These are phyloP conservation scores for Aquilaria sinensis DNA, from an alignment of 345 rosid genomes.

Conservation along the genomic window DNA sequence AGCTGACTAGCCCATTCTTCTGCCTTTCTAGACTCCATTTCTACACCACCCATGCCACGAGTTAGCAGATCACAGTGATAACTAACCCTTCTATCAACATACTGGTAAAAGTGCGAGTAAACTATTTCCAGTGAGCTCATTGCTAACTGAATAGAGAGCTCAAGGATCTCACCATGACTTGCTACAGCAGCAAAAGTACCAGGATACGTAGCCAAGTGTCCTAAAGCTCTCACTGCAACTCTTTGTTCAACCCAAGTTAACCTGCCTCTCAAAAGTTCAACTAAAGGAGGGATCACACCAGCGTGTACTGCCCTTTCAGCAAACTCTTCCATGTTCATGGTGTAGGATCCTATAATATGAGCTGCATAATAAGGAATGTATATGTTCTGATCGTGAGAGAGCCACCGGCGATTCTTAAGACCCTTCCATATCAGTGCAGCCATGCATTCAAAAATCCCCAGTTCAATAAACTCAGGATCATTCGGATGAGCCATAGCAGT, in stretches of 20 bases:
- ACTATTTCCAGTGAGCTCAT: conserved; percentile 96
- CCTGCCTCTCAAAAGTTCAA: conserved; percentile 91
- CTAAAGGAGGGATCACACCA: conserved; percentile 79
- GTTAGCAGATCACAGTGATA: conserved; percentile 97
- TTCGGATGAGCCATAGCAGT: conserved; percentile 99
- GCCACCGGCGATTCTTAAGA: conserved; percentile 90
- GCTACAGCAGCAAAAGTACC: conserved; percentile 80
- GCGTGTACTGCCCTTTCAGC: conserved; percentile 83
- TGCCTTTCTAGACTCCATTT: conserved; percentile 97
- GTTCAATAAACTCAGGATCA: conserved; percentile 91
- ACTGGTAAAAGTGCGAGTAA: conserved; percentile 93
- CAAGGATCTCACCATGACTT: conserved; percentile 80
- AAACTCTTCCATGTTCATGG: conserved; percentile 99
- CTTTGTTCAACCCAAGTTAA: conserved; percentile 99
- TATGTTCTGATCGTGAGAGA: conserved; percentile 91
- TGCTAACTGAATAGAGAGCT: conserved; percentile 81
- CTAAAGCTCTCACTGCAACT: conserved; percentile 94
- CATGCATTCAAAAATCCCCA: conserved; percentile 98
- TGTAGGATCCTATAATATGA: conserved; percentile 95
- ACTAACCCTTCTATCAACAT: conserved; percentile 66
- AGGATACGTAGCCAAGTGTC: conserved; percentile 92
- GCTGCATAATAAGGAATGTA: conserved; percentile 99
- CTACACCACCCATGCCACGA: conserved; percentile 99
- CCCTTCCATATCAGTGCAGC: conserved; percentile 95
- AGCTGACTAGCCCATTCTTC: conserved; percentile 99